Evolutionary conservation across 1,139 yeast species (phyloP).

Genomic region (Geotrichum siamense): DNA sequence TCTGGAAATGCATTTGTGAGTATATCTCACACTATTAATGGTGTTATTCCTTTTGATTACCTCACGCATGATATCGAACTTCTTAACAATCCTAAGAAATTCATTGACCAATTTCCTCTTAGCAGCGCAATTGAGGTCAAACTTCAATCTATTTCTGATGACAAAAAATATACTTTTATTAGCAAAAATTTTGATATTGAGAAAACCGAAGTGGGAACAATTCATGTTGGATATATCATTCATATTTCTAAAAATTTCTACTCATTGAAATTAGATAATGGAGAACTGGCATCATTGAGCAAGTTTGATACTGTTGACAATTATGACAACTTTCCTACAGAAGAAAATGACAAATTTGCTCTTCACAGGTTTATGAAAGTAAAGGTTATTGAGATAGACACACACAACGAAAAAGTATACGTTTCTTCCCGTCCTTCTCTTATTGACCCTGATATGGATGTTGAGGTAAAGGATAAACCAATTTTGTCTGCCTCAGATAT

Average conservation of each 20-base stretch:
- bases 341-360: background rate
- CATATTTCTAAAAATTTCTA: background rate
- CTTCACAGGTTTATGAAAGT: conserved; percentile 42
- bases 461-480: conserved; percentile 46
- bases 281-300: conserved; percentile 2
- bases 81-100: background rate
- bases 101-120: conserved; percentile 46
- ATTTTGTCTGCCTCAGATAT: conserved; percentile 51
- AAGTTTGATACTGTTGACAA: conserved; percentile 61
- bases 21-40: conserved; percentile 1
- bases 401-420: conserved; percentile 49
- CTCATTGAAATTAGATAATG: background rate
- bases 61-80: background rate
- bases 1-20: conserved; percentile 4
- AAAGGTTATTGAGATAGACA: conserved; percentile 50
- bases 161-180: conserved; percentile 4
- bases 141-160: conserved; percentile 47
- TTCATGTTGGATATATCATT: conserved; percentile 1
- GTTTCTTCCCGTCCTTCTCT: conserved; percentile 52
- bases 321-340: conserved; percentile 44
- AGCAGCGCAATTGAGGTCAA: conserved; percentile 62
- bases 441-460: conserved; percentile 24
- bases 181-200: conserved; percentile 22
- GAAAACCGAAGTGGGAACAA: background rate
- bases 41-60: background rate